Evolutionary conservation across 2,329 filamentous ascomycete genomes (phyloP).

Genomic region (Xylariales sp.): DNA sequence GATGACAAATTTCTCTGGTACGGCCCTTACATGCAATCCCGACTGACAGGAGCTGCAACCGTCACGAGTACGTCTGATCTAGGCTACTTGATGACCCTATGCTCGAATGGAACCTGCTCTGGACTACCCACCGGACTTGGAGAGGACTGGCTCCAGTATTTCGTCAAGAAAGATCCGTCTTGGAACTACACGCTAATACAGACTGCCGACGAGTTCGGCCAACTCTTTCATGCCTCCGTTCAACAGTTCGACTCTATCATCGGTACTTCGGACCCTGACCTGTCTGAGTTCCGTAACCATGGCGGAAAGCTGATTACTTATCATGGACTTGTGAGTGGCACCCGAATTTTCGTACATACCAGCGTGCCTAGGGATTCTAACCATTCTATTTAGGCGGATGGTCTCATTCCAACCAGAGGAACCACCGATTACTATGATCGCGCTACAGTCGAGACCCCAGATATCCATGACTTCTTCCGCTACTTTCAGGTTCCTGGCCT

Average conservation of each 20-base stretch:
- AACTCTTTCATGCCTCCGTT: not conserved
- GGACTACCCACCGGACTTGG: not conserved
- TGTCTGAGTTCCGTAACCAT: not conserved
- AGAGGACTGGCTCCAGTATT: not conserved
- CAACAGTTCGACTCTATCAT: not conserved
- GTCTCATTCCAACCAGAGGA: not conserved
- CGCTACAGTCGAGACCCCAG: not conserved
- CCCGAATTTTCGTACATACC: too few relatives aligned
- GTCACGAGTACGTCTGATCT: not conserved
- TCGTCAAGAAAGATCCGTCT: not conserved
- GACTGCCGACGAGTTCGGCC: not conserved
- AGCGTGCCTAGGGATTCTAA: too few relatives aligned
- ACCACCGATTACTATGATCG: not conserved
- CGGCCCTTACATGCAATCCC: not conserved
- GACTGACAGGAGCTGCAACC: not conserved
- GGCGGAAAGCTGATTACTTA: not conserved
- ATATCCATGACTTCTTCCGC: not conserved
- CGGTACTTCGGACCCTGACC: not conserved
- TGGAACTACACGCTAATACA: not conserved
- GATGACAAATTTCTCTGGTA: conserved; percentile 1
- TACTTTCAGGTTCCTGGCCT: not conserved
- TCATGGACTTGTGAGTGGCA: too few relatives aligned
- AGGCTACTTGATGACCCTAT: not conserved
- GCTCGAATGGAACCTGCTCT: not conserved
- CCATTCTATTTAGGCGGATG: too few relatives aligned